phyloP scores from a whole-genome alignment of 108 stramenopile species.

The Cyclotella choctawhatcheeana region DNA sequence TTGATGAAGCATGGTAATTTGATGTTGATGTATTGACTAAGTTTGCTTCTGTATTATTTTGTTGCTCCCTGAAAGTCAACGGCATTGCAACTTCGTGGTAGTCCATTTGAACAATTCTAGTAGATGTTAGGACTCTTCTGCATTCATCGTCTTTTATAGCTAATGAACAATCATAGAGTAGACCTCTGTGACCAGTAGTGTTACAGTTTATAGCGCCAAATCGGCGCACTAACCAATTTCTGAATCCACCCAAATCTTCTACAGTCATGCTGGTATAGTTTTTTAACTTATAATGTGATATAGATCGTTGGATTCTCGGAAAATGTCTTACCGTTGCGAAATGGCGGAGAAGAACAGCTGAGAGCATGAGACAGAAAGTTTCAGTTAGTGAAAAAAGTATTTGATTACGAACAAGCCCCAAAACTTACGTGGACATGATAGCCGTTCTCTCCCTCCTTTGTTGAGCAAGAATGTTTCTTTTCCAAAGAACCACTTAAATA shows the following conservation, averaged over 20 bases:
- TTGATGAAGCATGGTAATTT: background rate
- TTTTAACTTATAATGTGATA: slow-evolving; percentile 34
- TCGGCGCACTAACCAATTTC: background rate
- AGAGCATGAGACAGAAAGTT: slow-evolving; percentile 24
- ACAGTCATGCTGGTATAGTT: slow-evolving; percentile 62
- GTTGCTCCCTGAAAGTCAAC: slow-evolving; percentile 1
- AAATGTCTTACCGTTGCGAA: slow-evolving; percentile 54
- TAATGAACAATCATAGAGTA: slow-evolving; percentile 3
- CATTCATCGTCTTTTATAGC: slow-evolving; percentile 51
- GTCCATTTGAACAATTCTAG: slow-evolving; percentile 54
- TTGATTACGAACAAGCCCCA: background rate
- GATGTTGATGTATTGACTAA: too few relatives aligned
- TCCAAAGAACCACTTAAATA: slow-evolving; percentile 2
- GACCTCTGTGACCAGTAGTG: background rate
- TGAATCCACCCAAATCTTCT: slow-evolving; percentile 9
- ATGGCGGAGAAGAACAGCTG: slow-evolving; percentile 42
- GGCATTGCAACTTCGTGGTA: slow-evolving; percentile 21
- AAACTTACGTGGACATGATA: slow-evolving; percentile 34
- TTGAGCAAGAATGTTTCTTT: background rate
- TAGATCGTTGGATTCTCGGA: slow-evolving; percentile 50
- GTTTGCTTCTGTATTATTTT: background rate
- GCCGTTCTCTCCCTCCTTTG: slow-evolving; percentile 17
- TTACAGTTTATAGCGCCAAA: background rate
- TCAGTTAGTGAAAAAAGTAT: background rate
- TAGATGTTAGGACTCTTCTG: slow-evolving; percentile 52